Evolutionary conservation across 2,329 filamentous ascomycete species (phyloP).

Genomic region (Coccinonectria pachysandricola): DNA sequence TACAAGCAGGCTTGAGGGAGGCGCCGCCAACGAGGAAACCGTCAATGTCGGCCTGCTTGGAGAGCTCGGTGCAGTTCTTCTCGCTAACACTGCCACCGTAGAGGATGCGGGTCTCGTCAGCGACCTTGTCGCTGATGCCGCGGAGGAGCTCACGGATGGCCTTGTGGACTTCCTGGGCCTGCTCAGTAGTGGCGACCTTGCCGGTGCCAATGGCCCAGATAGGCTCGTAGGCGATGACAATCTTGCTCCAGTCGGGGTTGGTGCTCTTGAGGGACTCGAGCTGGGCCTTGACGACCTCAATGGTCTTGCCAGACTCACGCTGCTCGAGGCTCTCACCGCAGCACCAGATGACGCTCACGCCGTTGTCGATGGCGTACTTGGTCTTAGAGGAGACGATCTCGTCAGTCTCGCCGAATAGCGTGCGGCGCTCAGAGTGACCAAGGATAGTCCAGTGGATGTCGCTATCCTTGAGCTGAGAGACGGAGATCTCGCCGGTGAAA

Average conservation of each 20-base stretch:
- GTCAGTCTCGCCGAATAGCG: conserved; percentile 79
- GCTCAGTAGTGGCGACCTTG: conserved; percentile 79
- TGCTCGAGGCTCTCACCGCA: conserved; percentile 93
- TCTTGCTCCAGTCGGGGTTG: conserved; percentile 79
- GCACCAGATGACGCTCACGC: conserved; percentile 89
- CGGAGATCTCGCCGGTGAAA: conserved; percentile 94
- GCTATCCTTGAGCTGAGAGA: conserved; percentile 80
- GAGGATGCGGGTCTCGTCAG: conserved; percentile 83
- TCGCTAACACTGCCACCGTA: conserved; percentile 95
- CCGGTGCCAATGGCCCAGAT: conserved; percentile 96
- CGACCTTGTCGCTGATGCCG: conserved; percentile 60
- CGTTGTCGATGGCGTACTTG: conserved; percentile 81
- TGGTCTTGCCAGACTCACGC: conserved; percentile 76
- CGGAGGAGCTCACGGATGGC: conserved; percentile 86
- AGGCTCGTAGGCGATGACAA: conserved; percentile 97
- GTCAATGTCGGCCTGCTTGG: conserved; percentile 90
- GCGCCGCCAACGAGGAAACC: conserved; percentile 96
- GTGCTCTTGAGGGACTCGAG: conserved; percentile 69
- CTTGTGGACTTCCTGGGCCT: conserved; percentile 89
- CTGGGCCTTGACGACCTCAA: conserved; percentile 76
- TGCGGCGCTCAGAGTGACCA: conserved; percentile 91
- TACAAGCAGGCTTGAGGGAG: conserved; percentile 91
- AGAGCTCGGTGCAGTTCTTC: conserved; percentile 94
- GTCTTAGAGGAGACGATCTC: conserved; percentile 85
- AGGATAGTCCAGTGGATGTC: conserved; percentile 84